Percentiles rank a stretch among this genome's conserved stretches.
phyloP scores from a whole-genome alignment of 345 rosid species.

The Mallotus nudiflorus region DNA sequence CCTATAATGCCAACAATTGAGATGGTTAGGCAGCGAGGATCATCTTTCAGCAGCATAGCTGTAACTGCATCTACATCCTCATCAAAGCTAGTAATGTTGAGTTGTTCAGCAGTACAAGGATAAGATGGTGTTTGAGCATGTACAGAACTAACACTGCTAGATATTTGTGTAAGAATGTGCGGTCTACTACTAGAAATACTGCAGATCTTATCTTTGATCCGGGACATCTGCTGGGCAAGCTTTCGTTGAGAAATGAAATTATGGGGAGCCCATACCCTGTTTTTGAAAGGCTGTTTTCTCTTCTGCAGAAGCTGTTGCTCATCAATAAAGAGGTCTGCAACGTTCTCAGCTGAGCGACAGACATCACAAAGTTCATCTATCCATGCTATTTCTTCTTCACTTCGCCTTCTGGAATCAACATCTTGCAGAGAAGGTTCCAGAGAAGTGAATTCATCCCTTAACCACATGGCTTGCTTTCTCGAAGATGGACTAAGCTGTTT shows the following conservation, averaged over 20 bases:
- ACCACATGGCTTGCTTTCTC: conserved; percentile 6
- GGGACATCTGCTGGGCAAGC: background rate
- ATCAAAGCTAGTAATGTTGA: background rate
- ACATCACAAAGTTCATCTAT: background rate
- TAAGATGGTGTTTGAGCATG: too few relatives aligned
- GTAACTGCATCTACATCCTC: conserved; percentile 4
- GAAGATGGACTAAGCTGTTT: background rate
- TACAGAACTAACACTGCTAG: too few relatives aligned
- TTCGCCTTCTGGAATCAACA: background rate
- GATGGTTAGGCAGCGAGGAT: conserved; percentile 10
- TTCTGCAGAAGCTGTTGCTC: too few relatives aligned
- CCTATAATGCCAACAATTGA: conserved; percentile 22
- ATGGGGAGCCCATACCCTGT: background rate
- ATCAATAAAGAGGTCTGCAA: background rate
- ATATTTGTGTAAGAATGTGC: too few relatives aligned
- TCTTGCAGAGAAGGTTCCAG: background rate
- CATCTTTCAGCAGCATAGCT: background rate
- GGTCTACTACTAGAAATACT: background rate
- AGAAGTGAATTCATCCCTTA: conserved; percentile 1
- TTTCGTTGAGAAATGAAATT: background rate
- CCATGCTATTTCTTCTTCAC: background rate
- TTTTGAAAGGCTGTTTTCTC: background rate
- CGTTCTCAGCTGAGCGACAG: conserved; percentile 1
- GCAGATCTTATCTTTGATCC: background rate
- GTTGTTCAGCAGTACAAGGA: background rate